A percentile compares a stretch with the other conserved stretches of the same genome.
These are phyloP conservation scores for Recurvomyces mirabilis DNA, from an alignment of 495 filamentous ascomycete species.

Conservation along the genomic window DNA sequence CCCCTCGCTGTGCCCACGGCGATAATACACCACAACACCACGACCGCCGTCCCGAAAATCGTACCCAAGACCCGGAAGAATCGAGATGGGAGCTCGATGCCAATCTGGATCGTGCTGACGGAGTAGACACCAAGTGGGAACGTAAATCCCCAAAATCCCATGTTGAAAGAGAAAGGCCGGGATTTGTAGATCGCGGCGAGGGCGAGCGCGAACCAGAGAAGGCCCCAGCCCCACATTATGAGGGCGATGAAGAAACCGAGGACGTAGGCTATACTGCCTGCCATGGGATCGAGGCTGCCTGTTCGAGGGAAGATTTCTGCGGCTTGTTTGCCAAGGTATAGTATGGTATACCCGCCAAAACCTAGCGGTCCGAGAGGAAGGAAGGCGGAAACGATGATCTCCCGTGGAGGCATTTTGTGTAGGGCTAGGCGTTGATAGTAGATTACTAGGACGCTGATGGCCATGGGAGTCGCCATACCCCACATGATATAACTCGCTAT, in stretches of 20 bases:
- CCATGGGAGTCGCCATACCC: conserved; percentile 48
- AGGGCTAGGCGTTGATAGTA: conserved; percentile 52
- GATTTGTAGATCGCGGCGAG: conserved; percentile 29
- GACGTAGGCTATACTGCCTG: conserved; percentile 44
- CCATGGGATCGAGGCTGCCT: conserved; percentile 33
- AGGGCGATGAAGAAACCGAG: conserved; percentile 43
- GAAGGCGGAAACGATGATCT: conserved; percentile 52
- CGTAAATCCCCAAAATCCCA: conserved; percentile 34
- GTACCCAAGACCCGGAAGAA: conserved; percentile 32
- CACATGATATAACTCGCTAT: conserved; percentile 48
- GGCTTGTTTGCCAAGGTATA: conserved; percentile 46
- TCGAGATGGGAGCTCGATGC: conserved; percentile 25
- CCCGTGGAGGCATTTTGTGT: conserved; percentile 48
- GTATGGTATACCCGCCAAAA: conserved; percentile 48
- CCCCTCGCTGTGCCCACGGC: conserved; percentile 24
- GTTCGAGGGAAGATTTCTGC: conserved; percentile 42
- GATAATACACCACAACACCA: conserved; percentile 31
- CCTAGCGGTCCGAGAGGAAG: conserved; percentile 52
- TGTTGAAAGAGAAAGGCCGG: conserved; percentile 29
- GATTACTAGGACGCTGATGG: conserved; percentile 46
- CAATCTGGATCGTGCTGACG: conserved; percentile 27
- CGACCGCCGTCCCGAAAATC: conserved; percentile 26
- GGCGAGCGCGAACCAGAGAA: conserved; percentile 54
- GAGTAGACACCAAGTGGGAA: conserved; percentile 32
- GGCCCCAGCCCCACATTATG: conserved; percentile 49